These are phyloP conservation scores for Arxiozyma heterogenica DNA, from an alignment of 1,139 yeast genomes.

Conservation along the genomic window DNA sequence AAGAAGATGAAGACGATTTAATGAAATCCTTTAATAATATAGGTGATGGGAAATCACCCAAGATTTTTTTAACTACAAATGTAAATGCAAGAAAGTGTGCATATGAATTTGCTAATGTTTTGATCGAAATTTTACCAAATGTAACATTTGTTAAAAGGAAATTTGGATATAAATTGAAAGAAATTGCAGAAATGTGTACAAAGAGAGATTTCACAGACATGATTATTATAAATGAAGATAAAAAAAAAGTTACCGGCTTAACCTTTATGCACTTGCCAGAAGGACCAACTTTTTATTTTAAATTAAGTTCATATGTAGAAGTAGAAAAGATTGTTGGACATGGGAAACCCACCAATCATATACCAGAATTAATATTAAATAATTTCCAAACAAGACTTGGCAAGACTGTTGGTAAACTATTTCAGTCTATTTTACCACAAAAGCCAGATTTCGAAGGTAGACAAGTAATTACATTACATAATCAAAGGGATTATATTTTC, in stretches of 20 bases:
- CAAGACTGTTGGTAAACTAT: conserved; percentile 81
- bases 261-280: conserved; percentile 88
- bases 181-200: conserved; percentile 72
- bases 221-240: conserved; percentile 85
- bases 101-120: conserved; percentile 79
- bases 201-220: conserved; percentile 82
- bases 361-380: conserved; percentile 84
- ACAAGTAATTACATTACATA: conserved; percentile 89
- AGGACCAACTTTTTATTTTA: conserved; percentile 91
- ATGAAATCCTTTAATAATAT: conserved; percentile 22
- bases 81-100: conserved; percentile 80
- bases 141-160: conserved; percentile 82
- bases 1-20: conserved; percentile 55
- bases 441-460: conserved; percentile 91
- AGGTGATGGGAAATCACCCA: conserved; percentile 41
- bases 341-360: conserved; percentile 81
- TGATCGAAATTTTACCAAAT: conserved; percentile 79
- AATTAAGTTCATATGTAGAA: conserved; percentile 68
- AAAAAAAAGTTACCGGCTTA: conserved; percentile 81
- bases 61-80: conserved; percentile 80
- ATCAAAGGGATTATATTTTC: conserved; percentile 90
- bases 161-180: conserved; percentile 71
- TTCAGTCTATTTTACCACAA: conserved; percentile 87
- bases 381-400: conserved; percentile 90
- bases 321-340: conserved; percentile 76